Conservation (phyloP, 2,329 filamentous ascomycete species). For the Penicillium digitatum region DNA sequence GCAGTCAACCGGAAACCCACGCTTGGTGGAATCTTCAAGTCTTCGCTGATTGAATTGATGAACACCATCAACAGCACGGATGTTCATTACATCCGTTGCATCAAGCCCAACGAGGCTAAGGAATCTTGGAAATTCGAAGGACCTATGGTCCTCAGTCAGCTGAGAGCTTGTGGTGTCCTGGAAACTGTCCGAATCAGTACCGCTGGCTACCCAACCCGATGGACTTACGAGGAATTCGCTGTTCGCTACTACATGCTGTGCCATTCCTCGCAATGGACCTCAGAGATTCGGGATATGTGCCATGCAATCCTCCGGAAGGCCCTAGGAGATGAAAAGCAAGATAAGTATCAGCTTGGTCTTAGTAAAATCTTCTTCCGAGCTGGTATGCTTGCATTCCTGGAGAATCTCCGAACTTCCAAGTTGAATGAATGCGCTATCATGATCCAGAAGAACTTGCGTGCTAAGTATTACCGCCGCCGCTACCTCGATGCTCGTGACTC, state of each 20-base stretch:
- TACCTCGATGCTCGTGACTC: conserved; percentile 83
- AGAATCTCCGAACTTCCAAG: conserved; percentile 84
- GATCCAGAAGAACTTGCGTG: conserved; percentile 97
- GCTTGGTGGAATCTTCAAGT: conserved; percentile 97
- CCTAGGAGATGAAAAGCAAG: conserved; percentile 71
- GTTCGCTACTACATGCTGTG: conserved; percentile 98
- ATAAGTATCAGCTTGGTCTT: conserved; percentile 96
- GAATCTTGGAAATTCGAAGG: conserved; percentile 97
- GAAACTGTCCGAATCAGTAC: conserved; percentile 97
- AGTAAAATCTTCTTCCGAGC: conserved; percentile 99
- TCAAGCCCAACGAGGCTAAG: conserved; percentile 97
- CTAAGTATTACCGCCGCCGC: conserved; percentile 89
- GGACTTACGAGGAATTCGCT: conserved; percentile 99
- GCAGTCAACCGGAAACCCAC: conserved; percentile 95
- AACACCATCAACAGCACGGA: conserved; percentile 95
- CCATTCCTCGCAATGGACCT: conserved; percentile 82
- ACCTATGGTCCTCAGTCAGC: conserved; percentile 95
- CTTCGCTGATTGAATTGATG: conserved; percentile 97
- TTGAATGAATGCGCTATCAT: conserved; percentile 92
- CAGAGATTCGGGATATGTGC: conserved; percentile 90
- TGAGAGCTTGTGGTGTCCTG: conserved; percentile 96
- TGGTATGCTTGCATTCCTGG: conserved; percentile 96
- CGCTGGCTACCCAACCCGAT: conserved; percentile 93
- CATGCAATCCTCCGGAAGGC: conserved; percentile 87
- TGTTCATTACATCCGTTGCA: conserved; percentile 97